phyloP scores from a whole-genome alignment of 208 protist genomes.

The Angomonas deanei region DNA sequence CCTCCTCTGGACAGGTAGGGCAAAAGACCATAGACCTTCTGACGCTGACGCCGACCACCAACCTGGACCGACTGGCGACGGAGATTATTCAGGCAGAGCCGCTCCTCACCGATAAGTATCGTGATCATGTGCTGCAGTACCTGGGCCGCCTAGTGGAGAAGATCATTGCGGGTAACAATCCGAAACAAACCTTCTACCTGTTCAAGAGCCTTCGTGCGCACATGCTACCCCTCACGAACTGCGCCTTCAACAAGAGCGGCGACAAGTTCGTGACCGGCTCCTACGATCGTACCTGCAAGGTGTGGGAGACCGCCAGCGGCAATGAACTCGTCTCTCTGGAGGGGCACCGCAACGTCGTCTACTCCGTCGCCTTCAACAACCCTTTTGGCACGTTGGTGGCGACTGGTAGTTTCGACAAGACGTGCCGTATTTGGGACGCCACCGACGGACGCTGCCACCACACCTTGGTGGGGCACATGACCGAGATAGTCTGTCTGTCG shows the following conservation, averaged over 20 bases:
- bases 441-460: conserved; percentile 84
- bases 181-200: conserved; percentile 88
- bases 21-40: conserved; percentile 92
- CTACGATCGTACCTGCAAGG: conserved; percentile 95
- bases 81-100: conserved; percentile 88
- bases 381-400: conserved; percentile 92
- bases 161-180: conserved; percentile 55
- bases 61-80: conserved; percentile 75
- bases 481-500: conserved; percentile 94
- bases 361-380: conserved; percentile 95
- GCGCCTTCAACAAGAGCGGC: conserved; percentile 95
- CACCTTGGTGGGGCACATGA: conserved; percentile 90
- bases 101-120: conserved; percentile 76
- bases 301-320: conserved; percentile 93
- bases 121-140: conserved; percentile 72
- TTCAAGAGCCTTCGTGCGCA: conserved; percentile 94
- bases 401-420: conserved; percentile 96
- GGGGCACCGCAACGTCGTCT: conserved; percentile 96
- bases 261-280: conserved; percentile 93
- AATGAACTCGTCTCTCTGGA: conserved; percentile 91
- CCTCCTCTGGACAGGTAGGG: conserved; percentile 63
- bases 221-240: conserved; percentile 96
- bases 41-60: conserved; percentile 69
- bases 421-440: conserved; percentile 93
- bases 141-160: conserved; percentile 89